phyloP scores from a whole-genome alignment of 2,329 filamentous ascomycete genomes.

The Mariannaea elegans region DNA sequence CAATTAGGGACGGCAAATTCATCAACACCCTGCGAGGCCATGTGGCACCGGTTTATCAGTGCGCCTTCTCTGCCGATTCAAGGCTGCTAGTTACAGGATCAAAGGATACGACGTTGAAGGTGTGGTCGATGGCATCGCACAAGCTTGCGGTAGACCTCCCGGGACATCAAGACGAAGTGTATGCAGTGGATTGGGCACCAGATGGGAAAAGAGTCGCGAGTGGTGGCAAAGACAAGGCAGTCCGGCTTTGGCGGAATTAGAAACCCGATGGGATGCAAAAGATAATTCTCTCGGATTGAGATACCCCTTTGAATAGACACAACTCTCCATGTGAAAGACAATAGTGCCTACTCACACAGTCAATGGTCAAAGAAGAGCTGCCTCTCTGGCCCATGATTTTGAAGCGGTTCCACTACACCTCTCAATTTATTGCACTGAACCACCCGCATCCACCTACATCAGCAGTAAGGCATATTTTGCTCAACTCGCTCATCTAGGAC shows the following conservation, averaged over 20 bases:
- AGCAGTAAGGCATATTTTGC: conserved; percentile 4
- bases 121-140: conserved; percentile 89
- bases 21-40: conserved; percentile 89
- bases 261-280: conserved; percentile 20
- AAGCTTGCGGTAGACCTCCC: conserved; percentile 85
- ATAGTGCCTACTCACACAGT: conserved; percentile 22
- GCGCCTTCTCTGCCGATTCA: conserved; percentile 90
- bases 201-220: conserved; percentile 90
- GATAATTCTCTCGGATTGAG: conserved; percentile 20
- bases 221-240: conserved; percentile 90
- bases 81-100: conserved; percentile 86
- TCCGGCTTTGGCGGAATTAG: conserved; percentile 72
- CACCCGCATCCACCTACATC: neutral
- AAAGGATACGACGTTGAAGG: conserved; percentile 93
- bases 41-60: conserved; percentile 90
- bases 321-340: conserved; percentile 9
- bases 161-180: conserved; percentile 92
- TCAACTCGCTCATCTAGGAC: conserved; percentile 7
- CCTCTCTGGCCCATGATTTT: conserved; percentile 20
- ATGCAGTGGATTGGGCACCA: conserved; percentile 93
- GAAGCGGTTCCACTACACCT: conserved; percentile 23
- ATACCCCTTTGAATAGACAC: conserved; percentile 35
- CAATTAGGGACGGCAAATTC: conserved; percentile 72
- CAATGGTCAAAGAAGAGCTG: conserved; percentile 13
- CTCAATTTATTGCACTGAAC: conserved; percentile 1